These are phyloP conservation scores for Plasmodium relictum DNA, from an alignment of 169 alveolate genomes.

Conservation along the genomic window DNA sequence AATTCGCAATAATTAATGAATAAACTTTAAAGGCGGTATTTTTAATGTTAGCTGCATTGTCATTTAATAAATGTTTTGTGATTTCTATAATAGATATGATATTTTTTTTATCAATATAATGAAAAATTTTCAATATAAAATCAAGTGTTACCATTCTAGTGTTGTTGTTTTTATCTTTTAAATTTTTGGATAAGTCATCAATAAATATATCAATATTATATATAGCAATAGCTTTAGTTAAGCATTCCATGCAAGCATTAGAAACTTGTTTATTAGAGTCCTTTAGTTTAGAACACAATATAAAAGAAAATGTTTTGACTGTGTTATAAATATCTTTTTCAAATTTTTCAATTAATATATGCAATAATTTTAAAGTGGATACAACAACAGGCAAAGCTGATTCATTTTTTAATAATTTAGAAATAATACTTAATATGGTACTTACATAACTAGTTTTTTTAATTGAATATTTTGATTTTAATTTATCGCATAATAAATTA, in stretches of 20 bases:
- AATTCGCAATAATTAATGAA: conserved; percentile 28
- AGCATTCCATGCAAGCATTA: conserved; percentile 76
- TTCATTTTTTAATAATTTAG: conserved; percentile 57
- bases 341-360: conserved; percentile 56
- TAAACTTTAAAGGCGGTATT: conserved; percentile 42
- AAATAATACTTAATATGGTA: conserved; percentile 50
- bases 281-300: conserved; percentile 60
- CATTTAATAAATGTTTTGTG: conserved; percentile 69
- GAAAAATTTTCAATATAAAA: conserved; percentile 42
- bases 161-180: conserved; percentile 75
- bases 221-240: conserved; percentile 36
- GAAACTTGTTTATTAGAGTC: conserved; percentile 77
- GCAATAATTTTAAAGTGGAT: conserved; percentile 44
- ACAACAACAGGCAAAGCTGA: conserved; percentile 75
- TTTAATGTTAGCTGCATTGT: conserved; percentile 67
- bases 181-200: conserved; percentile 65
- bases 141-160: conserved; percentile 60
- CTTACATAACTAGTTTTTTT: conserved; percentile 52
- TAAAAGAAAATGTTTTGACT: conserved; percentile 28
- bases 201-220: conserved; percentile 50
- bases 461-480: conserved; percentile 44
- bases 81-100: conserved; percentile 24
- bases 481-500: conserved; percentile 53
- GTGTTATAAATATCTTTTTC: conserved; percentile 67
- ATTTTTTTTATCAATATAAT: conserved; percentile 40